phyloP scores from a whole-genome alignment of 192 early-diverging fungal genomes.

The Backusella psychrophila region DNA sequence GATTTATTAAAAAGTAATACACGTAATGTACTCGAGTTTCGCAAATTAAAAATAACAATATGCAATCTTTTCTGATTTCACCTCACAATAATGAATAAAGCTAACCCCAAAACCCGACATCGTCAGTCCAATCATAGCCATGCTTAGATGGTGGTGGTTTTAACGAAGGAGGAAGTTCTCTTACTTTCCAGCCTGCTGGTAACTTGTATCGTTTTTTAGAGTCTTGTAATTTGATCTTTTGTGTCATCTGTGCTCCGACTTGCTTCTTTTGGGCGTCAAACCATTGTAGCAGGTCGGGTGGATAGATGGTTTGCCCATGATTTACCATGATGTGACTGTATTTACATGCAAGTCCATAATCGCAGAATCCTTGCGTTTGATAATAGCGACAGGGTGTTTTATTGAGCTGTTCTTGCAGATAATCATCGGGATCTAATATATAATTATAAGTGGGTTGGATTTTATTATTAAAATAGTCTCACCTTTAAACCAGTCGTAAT shows the following conservation, averaged over 20 bases:
- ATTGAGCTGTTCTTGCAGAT: slow-evolving; percentile 33
- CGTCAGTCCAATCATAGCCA: slow-evolving; percentile 36
- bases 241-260: not conserved
- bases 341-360: slow-evolving; percentile 36
- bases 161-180: slow-evolving; percentile 37
- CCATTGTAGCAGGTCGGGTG: slow-evolving; percentile 18
- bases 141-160: slow-evolving; percentile 26
- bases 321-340: slow-evolving; percentile 34
- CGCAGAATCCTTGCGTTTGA: slow-evolving; percentile 27
- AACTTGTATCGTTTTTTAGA: slow-evolving; percentile 23
- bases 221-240: not conserved
- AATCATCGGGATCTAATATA: slow-evolving; percentile 27
- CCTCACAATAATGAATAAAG: too few species aligned
- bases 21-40: too few species aligned
- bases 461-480: not conserved
- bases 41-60: too few species aligned
- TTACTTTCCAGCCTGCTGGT: slow-evolving; percentile 32
- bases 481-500: slow-evolving; percentile 43
- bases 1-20: too few species aligned
- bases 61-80: too few species aligned
- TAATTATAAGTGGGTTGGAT: not conserved
- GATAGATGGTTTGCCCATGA: slow-evolving; percentile 13
- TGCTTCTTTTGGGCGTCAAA: not conserved
- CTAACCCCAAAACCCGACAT: slow-evolving; percentile 34
- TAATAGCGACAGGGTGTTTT: slow-evolving; percentile 39